Evolutionary conservation across 129 eudicot genomes (phyloP).

Genomic region (Scalesia atractyloides): DNA sequence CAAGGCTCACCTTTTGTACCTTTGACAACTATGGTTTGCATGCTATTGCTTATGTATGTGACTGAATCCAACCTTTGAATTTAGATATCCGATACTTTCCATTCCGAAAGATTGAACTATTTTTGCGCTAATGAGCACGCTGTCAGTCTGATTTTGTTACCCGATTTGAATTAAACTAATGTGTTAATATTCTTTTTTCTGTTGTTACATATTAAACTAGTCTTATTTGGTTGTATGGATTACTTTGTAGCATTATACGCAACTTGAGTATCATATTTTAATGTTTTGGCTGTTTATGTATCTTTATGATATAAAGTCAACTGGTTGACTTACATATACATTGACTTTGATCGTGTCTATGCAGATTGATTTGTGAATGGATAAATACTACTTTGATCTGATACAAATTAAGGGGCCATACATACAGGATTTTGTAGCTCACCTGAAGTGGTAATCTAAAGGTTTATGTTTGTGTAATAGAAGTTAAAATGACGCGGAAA

Average conservation of each 20-base stretch:
- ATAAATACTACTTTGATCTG: neutral
- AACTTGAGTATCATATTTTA: neutral
- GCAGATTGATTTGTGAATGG: conserved; percentile 29
- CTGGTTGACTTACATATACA: conserved; percentile 28
- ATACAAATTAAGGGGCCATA: neutral
- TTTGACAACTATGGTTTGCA: neutral
- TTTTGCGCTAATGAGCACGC: neutral
- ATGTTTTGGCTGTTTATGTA: conserved; percentile 8
- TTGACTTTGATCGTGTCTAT: conserved; percentile 28
- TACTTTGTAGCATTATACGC: neutral
- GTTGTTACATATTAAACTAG: neutral
- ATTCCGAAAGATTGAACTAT: too few relatives aligned
- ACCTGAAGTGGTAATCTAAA: neutral
- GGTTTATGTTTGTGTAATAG: conserved; percentile 28
- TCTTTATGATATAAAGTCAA: conserved; percentile 33
- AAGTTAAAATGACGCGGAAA: conserved; percentile 49
- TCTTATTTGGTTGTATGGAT: conserved; percentile 10
- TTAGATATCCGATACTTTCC: neutral
- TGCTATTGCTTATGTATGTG: conserved; percentile 13
- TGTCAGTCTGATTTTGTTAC: neutral
- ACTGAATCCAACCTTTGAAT: neutral
- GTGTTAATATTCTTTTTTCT: neutral
- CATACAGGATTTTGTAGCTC: conserved; percentile 16
- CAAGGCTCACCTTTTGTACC: too few relatives aligned
- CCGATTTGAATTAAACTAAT: conserved; percentile 13